phyloP scores from a whole-genome alignment of 2,329 filamentous ascomycete genomes.

The Venturia pyrina region DNA sequence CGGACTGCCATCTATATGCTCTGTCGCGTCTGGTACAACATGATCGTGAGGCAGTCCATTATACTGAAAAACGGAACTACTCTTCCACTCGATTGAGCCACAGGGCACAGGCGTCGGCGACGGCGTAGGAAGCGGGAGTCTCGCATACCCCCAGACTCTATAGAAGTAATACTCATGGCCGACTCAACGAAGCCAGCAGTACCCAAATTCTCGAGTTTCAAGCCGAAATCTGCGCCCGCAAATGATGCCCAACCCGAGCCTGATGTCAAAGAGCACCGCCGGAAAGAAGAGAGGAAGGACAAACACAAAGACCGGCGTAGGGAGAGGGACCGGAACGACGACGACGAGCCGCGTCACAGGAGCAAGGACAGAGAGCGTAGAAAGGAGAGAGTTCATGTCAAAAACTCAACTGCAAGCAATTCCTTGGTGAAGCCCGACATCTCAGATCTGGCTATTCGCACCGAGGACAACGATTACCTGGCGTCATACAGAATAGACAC shows the following conservation, averaged over 20 bases:
- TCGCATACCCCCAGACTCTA: background rate
- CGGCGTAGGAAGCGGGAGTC: background rate
- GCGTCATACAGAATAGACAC: slow-evolving; percentile 55
- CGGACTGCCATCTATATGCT: background rate
- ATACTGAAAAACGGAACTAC: background rate
- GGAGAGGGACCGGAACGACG: background rate
- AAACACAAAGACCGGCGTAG: background rate
- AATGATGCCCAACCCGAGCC: background rate
- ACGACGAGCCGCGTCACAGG: background rate
- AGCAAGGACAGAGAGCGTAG: slow-evolving; percentile 11
- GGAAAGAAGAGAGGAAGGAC: background rate
- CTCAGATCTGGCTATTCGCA: slow-evolving; percentile 4
- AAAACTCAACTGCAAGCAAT: background rate
- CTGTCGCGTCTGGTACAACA: background rate
- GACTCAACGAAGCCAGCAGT: slow-evolving; percentile 24
- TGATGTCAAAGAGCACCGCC: background rate
- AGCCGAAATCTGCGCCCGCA: slow-evolving; percentile 30
- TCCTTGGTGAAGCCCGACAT: background rate
- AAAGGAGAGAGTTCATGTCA: slow-evolving; percentile 1
- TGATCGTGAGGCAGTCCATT: background rate
- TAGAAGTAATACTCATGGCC: background rate
- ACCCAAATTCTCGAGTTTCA: slow-evolving; percentile 70
- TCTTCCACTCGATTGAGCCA: background rate
- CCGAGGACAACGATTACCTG: slow-evolving; percentile 15
- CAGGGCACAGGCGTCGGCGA: background rate